phyloP scores from a whole-genome alignment of 169 alveolate species.

The Plasmodium ovale region DNA sequence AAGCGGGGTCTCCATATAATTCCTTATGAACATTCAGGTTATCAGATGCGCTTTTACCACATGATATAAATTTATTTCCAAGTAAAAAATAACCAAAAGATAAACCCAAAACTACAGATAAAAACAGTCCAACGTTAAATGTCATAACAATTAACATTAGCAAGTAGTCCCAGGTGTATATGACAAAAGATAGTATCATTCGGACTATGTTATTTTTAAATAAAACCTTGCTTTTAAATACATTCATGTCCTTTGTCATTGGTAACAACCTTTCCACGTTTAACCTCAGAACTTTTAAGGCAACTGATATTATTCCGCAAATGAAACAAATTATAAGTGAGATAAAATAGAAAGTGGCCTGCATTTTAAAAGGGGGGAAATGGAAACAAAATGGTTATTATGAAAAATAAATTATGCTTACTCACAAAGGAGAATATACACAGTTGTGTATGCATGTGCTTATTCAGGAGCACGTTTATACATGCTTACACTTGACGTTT shows the following conservation, averaged over 20 bases:
- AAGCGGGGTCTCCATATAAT: slow-evolving; percentile 64
- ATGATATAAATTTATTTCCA: slow-evolving; percentile 51
- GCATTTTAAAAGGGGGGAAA: not conserved
- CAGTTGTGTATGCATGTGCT: not conserved
- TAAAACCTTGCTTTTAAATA: slow-evolving; percentile 25
- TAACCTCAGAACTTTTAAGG: slow-evolving; percentile 24
- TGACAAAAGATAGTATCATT: slow-evolving; percentile 66
- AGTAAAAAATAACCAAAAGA: slow-evolving; percentile 81
- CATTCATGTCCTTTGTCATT: slow-evolving; percentile 11
- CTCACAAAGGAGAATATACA: not conserved
- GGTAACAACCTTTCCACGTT: slow-evolving; percentile 35
- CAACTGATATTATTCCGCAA: slow-evolving; percentile 50
- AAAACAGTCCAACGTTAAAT: slow-evolving; percentile 83
- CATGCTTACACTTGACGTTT: slow-evolving; percentile 33
- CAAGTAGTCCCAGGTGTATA: slow-evolving; percentile 79
- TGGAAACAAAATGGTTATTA: not conserved
- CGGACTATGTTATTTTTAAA: slow-evolving; percentile 40
- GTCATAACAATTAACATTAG: slow-evolving; percentile 86
- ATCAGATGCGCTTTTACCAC: slow-evolving; percentile 4
- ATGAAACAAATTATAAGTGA: slow-evolving; percentile 35
- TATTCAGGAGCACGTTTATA: not conserved
- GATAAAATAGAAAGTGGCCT: slow-evolving; percentile 31
- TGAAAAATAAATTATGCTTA: not conserved
- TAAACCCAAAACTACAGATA: slow-evolving; percentile 80
- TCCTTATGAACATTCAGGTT: slow-evolving; percentile 46